phyloP scores from a whole-genome alignment of 768 basidiomycete genomes.

The Agaricus bisporus region DNA sequence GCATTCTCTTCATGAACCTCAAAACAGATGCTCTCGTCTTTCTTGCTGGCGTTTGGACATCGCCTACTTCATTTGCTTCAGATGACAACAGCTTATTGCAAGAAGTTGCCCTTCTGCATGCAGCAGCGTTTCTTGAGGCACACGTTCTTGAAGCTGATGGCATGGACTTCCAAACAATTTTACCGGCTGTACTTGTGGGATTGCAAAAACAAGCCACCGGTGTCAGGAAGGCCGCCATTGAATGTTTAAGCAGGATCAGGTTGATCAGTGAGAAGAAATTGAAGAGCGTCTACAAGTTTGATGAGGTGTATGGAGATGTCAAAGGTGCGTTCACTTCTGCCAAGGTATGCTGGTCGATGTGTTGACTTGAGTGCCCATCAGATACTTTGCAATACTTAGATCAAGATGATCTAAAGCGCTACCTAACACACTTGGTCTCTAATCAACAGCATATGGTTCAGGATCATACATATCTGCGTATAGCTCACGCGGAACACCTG shows the following conservation, averaged over 20 bases:
- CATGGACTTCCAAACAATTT: slow-evolving; percentile 75
- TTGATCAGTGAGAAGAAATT: slow-evolving; percentile 37
- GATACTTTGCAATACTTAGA: slow-evolving; percentile 65
- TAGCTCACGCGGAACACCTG: slow-evolving; percentile 58
- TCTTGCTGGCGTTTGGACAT: slow-evolving; percentile 66
- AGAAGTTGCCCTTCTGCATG: slow-evolving; percentile 64
- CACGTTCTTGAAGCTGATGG: slow-evolving; percentile 45
- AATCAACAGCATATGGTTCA: slow-evolving; percentile 51
- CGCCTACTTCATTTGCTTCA: slow-evolving; percentile 11
- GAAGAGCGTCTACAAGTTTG: slow-evolving; percentile 62
- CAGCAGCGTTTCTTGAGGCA: slow-evolving; percentile 75
- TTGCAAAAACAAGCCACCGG: slow-evolving; percentile 38
- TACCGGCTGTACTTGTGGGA: slow-evolving; percentile 64
- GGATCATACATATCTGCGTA: slow-evolving; percentile 51
- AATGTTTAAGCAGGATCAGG: slow-evolving; percentile 46
- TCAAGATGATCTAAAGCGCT: slow-evolving; percentile 54
- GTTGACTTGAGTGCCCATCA: slow-evolving; percentile 11
- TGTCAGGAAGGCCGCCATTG: slow-evolving; percentile 46
- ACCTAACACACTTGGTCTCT: slow-evolving; percentile 44
- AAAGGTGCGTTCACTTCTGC: slow-evolving; percentile 38
- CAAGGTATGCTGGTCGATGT: background rate
- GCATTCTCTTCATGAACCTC: slow-evolving; percentile 59
- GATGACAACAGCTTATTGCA: slow-evolving; percentile 22
- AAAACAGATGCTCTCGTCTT: slow-evolving; percentile 72
- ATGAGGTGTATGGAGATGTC: slow-evolving; percentile 61